Evolutionary conservation across 192 early-diverging fungal species (phyloP).

Genomic region (Ambispora gerdemannii): DNA sequence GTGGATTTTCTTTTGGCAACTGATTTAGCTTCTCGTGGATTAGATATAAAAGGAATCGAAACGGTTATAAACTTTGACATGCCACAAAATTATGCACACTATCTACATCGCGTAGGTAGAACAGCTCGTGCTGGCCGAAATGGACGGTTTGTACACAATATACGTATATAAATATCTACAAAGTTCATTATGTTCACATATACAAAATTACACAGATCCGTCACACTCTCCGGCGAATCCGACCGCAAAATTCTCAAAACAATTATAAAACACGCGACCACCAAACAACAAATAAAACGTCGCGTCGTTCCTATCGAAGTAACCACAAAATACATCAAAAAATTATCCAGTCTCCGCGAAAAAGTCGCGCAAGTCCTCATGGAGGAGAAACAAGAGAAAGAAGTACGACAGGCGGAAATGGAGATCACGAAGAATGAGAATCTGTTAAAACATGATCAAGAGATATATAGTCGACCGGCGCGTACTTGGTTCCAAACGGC

Average conservation of each 20-base stretch:
- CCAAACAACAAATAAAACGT: constrained; percentile 76
- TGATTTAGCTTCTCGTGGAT: constrained; percentile 92
- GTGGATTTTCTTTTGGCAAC: constrained; percentile 92
- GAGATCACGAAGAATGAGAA: constrained; percentile 83
- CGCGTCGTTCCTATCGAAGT: constrained; percentile 81
- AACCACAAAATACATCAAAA: constrained; percentile 70
- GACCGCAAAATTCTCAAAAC: constrained; percentile 91
- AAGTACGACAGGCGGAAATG: constrained; percentile 85
- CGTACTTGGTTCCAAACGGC: constrained; percentile 93
- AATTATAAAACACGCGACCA: constrained; percentile 83
- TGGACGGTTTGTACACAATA: constrained; percentile 53
- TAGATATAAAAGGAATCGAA: constrained; percentile 95
- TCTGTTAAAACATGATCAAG: constrained; percentile 74
- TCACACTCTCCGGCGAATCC: constrained; percentile 88
- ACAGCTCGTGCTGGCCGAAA: constrained; percentile 88
- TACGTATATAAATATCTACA: background rate
- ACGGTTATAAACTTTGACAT: constrained; percentile 99
- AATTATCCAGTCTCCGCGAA: constrained; percentile 64
- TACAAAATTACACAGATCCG: constrained; percentile 51
- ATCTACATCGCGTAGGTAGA: constrained; percentile 93
- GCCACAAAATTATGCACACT: constrained; percentile 88
- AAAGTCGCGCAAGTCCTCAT: constrained; percentile 65
- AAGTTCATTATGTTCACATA: constrained; percentile 10
- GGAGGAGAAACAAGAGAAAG: constrained; percentile 79
- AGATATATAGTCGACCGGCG: constrained; percentile 86